Evolutionary conservation across 2,329 filamentous ascomycete species (phyloP).

Genomic region (Fusarium penzigii): DNA sequence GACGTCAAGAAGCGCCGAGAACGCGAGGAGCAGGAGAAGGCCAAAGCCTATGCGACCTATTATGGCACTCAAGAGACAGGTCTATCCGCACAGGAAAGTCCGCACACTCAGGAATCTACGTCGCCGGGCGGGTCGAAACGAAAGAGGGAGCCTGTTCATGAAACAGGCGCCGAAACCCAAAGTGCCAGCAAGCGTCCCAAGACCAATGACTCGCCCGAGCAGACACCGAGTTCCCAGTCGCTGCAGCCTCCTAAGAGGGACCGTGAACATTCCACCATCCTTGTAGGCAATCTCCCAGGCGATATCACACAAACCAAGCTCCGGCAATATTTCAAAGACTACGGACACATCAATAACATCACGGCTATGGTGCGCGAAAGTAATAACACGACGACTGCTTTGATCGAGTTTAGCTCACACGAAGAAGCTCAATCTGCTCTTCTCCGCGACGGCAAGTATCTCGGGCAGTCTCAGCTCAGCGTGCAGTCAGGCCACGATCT

Average conservation of each 20-base stretch:
- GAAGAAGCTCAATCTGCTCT: conserved; percentile 83
- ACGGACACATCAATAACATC: conserved; percentile 80
- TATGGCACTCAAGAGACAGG: conserved; percentile 33
- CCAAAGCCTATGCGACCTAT: conserved; percentile 50
- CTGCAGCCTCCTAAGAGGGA: conserved; percentile 66
- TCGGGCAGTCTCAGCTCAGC: conserved; percentile 71
- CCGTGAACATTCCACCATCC: conserved; percentile 84
- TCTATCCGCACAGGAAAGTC: conserved; percentile 3
- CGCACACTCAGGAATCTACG: conserved; percentile 15
- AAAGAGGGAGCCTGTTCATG: conserved; percentile 66
- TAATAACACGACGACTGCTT: conserved; percentile 64
- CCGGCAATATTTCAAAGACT: conserved; percentile 88
- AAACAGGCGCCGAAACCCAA: conserved; percentile 44
- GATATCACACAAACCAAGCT: conserved; percentile 72
- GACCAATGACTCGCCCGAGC: conserved; percentile 36
- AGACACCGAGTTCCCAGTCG: conserved; percentile 12
- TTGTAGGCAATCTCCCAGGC: conserved; percentile 74
- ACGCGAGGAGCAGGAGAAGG: conserved; percentile 63
- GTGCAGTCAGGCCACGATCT: conserved; percentile 75
- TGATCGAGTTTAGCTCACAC: conserved; percentile 80
- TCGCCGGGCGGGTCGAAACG: conserved; percentile 61
- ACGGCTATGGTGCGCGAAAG: conserved; percentile 64
- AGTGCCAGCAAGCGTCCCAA: conserved; percentile 67
- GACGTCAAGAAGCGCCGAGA: conserved; percentile 64
- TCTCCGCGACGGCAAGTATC: conserved; percentile 77